Base-by-base conservation (phyloP, 345 rosid species). In the rapeseed (Brassica napus) region DNA sequence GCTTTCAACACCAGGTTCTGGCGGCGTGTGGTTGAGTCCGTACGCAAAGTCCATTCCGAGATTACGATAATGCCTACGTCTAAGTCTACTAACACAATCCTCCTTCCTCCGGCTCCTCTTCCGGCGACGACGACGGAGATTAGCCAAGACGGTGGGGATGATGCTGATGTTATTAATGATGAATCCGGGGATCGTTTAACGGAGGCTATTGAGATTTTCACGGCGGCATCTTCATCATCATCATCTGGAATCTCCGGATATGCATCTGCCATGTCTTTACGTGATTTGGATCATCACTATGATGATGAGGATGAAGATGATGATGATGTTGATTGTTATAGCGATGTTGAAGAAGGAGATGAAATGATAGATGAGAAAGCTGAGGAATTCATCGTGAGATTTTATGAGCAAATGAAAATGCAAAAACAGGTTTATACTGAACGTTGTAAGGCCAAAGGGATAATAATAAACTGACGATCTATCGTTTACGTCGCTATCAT, bases 361-460 rank as follows among this genome's bases (percentile, higher is more conserved):
- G 91, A 87, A 21, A 86, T 85, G 93, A 89, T 92, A 32, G 93
- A 92, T 44, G 72, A 62, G 77, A 92, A 90, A 84, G 97, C 97
- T 1, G 97, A 92, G 75, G 83, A 82, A 52, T 92, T 92, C 69
- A 92, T 92, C 6, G 75, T 77, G 26, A 85, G 64, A 9, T 92
- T 92, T 60, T 88, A 92, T 67, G 78, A 72, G 16, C 89, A 90
- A 77, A 90, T 90, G 81, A 86, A 77, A 84, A 77, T 83, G 65
- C 93, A 90, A 75, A 72, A 81, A 58, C 34, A 39, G 35, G 77
- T 55, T 44, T 77, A 77, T 63, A 24, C 47, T 42, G 47, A 81
- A 15, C 80, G 80, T n/a, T 70, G 65, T 73, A 81, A 65, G 60
- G 59, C 77, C 59, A 81, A 81, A 44, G 73, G 69, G 24, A 35